Conservation (phyloP, 371 early-diverging fungal genomes). For the Mucor sp. region DNA sequence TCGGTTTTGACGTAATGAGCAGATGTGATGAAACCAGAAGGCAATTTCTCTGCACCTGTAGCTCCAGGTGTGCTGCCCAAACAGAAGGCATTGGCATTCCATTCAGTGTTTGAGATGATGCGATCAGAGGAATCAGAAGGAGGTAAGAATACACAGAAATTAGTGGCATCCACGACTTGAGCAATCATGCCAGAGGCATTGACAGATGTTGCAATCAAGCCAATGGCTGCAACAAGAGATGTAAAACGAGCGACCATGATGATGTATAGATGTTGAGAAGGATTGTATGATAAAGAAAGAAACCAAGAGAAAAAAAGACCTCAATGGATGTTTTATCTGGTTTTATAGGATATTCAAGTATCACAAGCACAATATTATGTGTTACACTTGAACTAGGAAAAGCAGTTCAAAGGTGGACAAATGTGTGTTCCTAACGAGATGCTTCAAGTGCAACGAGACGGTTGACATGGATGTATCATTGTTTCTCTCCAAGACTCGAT, state of each 20-base stretch:
- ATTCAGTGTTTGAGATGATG: conserved; percentile 51
- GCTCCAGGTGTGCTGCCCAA: conserved; percentile 46
- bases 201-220: conserved; percentile 9
- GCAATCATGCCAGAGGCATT: conserved; percentile 29
- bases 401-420: neutral
- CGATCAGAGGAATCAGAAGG: conserved; percentile 41
- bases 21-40: conserved; percentile 37
- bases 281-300: neutral
- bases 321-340: neutral
- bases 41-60: conserved; percentile 43
- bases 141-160: conserved; percentile 61
- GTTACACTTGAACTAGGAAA: neutral
- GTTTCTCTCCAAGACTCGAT: too few species aligned
- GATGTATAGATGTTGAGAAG: neutral
- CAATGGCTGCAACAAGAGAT: conserved; percentile 1
- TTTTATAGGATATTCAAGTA: neutral
- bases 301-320: too few species aligned
- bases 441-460: neutral
- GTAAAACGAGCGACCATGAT: neutral
- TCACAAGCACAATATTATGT: neutral
- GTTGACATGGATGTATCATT: neutral
- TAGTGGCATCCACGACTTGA: conserved; percentile 42
- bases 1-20: conserved; percentile 8
- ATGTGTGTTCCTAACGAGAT: neutral
- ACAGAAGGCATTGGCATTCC: conserved; percentile 52